These are phyloP conservation scores for Aspergillus egyptiacus DNA, from an alignment of 495 filamentous ascomycete genomes.

Conservation along the genomic window DNA sequence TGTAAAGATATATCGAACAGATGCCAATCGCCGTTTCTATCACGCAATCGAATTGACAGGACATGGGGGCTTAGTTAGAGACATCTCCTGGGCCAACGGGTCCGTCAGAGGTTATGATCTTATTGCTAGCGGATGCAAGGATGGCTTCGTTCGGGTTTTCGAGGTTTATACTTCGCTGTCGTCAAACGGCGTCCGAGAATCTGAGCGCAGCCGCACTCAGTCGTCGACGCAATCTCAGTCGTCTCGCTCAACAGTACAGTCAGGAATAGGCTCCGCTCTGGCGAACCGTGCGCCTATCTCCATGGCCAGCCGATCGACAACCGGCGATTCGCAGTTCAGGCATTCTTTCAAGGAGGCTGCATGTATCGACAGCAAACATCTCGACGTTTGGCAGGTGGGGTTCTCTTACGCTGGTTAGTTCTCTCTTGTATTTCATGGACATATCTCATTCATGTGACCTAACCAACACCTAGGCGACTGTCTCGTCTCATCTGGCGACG, in stretches of 20 bases:
- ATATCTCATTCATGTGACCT: neutral
- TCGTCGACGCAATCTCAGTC: conserved; percentile 31
- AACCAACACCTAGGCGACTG: conserved; percentile 35
- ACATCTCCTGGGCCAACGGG: conserved; percentile 88
- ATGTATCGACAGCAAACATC: conserved; percentile 43
- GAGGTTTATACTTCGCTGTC: conserved; percentile 55
- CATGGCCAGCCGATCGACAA: conserved; percentile 28
- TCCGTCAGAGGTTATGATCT: conserved; percentile 82
- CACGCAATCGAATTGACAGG: conserved; percentile 65
- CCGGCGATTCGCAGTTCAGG: conserved; percentile 34
- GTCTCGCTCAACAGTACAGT: conserved; percentile 36
- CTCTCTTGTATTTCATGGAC: neutral
- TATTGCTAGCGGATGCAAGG: conserved; percentile 86
- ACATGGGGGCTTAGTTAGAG: conserved; percentile 73
- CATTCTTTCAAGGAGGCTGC: conserved; percentile 44
- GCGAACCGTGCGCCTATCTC: conserved; percentile 35
- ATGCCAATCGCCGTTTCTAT: conserved; percentile 63
- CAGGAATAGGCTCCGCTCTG: conserved; percentile 47
- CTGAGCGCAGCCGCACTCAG: conserved; percentile 29
- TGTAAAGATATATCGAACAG: conserved; percentile 75
- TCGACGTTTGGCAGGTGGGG: conserved; percentile 47
- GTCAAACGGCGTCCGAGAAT: conserved; percentile 23
- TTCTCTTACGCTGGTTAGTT: conserved; percentile 43
- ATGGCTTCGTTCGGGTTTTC: conserved; percentile 82
- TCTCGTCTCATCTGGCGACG: conserved; percentile 45